Evolutionary conservation across 768 basidiomycete species (phyloP).

Genomic region (Tubosaeta sp.): DNA sequence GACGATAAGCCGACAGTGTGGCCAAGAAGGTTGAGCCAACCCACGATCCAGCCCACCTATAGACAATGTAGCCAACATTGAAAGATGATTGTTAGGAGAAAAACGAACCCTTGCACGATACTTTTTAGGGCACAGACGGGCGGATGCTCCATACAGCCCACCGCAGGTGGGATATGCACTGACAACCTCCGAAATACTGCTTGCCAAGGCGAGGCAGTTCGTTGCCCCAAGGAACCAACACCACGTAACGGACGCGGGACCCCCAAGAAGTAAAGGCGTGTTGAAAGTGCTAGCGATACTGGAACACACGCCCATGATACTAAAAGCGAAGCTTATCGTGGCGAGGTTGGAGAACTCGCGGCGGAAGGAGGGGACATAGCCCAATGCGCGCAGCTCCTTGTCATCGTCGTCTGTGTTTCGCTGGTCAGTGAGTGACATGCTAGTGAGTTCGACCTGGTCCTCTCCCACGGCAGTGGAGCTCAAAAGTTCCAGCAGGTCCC

Average conservation of each 20-base stretch:
- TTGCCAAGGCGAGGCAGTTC: constrained; percentile 26
- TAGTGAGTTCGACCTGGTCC: too few species aligned
- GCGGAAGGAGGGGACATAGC: constrained; percentile 33
- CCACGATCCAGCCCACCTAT: constrained; percentile 28
- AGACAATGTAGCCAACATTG: not conserved
- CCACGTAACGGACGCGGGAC: constrained; percentile 35
- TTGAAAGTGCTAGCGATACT: constrained; percentile 36
- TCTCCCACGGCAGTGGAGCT: too few species aligned
- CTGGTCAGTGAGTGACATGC: too few species aligned
- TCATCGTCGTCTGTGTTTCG: constrained; percentile 7
- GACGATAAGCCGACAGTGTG: constrained; percentile 29
- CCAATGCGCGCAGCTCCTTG: constrained; percentile 23
- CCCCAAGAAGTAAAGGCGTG: constrained; percentile 34
- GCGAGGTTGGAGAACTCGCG: constrained; percentile 41
- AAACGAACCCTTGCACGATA: not conserved
- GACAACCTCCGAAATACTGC: constrained; percentile 29
- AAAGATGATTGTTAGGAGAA: not conserved
- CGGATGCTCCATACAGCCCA: not conserved
- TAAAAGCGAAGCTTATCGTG: constrained; percentile 31
- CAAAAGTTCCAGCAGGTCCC: too few species aligned
- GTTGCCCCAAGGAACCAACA: constrained; percentile 30
- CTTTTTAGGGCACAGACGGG: not conserved
- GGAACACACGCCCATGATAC: constrained; percentile 34
- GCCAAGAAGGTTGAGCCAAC: constrained; percentile 32
- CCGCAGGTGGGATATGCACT: constrained; percentile 31